Evolutionary conservation across 257 asterid species (phyloP).

Genomic region (Plantago ovata): DNA sequence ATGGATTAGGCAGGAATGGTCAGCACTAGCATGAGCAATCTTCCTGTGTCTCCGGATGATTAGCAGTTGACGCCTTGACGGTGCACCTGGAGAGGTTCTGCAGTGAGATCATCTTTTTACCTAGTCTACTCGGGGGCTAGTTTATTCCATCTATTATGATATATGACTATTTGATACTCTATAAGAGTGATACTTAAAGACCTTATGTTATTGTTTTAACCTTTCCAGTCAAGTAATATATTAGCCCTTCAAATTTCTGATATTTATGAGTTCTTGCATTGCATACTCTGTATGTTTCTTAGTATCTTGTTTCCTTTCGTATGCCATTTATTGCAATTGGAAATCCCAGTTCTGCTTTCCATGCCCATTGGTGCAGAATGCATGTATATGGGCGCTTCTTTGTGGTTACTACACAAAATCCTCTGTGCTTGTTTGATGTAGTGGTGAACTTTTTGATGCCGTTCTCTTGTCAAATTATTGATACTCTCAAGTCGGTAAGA

Average conservation of each 20-base stretch:
- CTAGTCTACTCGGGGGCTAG: background rate
- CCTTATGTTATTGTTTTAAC: background rate
- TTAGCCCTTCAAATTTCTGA: background rate
- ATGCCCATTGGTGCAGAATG: too few species aligned
- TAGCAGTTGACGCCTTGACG: background rate
- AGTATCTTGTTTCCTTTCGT: background rate
- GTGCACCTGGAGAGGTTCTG: background rate
- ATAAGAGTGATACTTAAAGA: background rate
- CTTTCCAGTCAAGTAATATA: background rate
- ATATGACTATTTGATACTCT: background rate
- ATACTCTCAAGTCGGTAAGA: too few species aligned
- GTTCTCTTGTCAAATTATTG: too few species aligned
- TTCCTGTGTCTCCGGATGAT: background rate
- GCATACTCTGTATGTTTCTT: background rate
- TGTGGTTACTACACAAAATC: too few species aligned
- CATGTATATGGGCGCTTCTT: too few species aligned
- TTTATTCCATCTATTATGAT: background rate
- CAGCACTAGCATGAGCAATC: background rate
- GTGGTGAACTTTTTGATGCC: too few species aligned
- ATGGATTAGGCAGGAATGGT: background rate
- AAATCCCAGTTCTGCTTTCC: too few species aligned
- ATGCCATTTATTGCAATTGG: too few species aligned
- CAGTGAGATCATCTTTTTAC: background rate
- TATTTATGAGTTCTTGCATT: background rate
- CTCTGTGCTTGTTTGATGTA: too few species aligned